Conservation (phyloP, 1,284 basidiomycete genomes). For the Ceratobasidium sp. region DNA sequence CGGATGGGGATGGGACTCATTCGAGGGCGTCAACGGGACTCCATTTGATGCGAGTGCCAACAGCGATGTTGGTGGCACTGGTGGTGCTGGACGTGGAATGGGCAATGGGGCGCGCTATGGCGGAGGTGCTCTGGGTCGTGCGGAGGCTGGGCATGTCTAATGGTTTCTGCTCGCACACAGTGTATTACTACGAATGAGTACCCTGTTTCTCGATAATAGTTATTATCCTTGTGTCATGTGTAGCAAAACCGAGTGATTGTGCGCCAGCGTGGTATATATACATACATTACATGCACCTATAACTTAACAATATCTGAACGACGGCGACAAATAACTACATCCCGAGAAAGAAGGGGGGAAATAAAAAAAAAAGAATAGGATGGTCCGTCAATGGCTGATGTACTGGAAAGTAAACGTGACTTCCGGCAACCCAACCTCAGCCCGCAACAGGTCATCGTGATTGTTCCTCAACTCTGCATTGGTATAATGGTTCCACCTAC, state of each 20-base stretch:
- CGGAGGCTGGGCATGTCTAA: slow-evolving; percentile 24
- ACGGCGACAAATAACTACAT: not conserved
- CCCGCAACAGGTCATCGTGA: slow-evolving; percentile 94
- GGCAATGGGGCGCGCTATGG: slow-evolving; percentile 4
- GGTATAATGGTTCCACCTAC: slow-evolving; percentile 97
- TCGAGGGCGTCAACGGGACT: slow-evolving; percentile 49
- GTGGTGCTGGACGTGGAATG: slow-evolving; percentile 50
- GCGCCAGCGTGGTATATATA: not conserved
- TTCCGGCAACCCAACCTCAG: slow-evolving; percentile 85
- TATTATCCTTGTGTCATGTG: not conserved
- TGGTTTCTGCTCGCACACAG: not conserved
- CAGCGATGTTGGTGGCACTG: slow-evolving; percentile 21
- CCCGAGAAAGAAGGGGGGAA: slow-evolving; percentile 2
- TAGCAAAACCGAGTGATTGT: not conserved
- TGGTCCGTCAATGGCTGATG: slow-evolving; percentile 70
- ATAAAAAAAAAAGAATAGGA: not conserved
- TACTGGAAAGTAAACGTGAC: slow-evolving; percentile 95
- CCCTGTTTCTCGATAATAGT: not conserved
- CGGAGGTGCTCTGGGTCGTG: slow-evolving; percentile 26
- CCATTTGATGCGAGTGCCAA: slow-evolving; percentile 50
- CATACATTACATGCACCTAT: not conserved
- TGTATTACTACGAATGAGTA: slow-evolving; percentile 26
- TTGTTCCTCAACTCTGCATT: slow-evolving; percentile 88
- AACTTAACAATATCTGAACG: not conserved
- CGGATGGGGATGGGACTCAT: slow-evolving; percentile 56